A percentile compares a stretch with the other conserved stretches of the same genome.
Conservation (phyloP, 2,329 filamentous ascomycete genomes). For the Pseudogymnoascus sp. region DNA sequence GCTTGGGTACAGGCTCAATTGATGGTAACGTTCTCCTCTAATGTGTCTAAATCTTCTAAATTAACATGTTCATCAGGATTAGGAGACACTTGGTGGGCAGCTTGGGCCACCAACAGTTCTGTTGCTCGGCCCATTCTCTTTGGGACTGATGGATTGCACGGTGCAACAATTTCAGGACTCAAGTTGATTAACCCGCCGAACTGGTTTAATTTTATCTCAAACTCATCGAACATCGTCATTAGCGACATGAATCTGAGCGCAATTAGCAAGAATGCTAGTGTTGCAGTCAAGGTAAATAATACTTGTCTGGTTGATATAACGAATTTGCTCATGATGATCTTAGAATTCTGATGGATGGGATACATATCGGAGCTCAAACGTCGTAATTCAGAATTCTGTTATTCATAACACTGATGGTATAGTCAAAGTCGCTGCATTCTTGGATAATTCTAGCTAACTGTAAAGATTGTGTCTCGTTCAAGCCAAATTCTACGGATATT, state of each 20-base stretch:
- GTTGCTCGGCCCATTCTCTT: slow-evolving; percentile 48
- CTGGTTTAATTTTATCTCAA: slow-evolving; percentile 42
- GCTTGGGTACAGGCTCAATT: slow-evolving; percentile 40
- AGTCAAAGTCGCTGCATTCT: slow-evolving; percentile 20
- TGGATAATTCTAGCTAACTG: slow-evolving; percentile 14
- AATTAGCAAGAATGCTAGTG: slow-evolving; percentile 37
- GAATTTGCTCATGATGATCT: slow-evolving; percentile 30
- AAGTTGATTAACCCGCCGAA: slow-evolving; percentile 49
- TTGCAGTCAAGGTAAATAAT: slow-evolving; percentile 41
- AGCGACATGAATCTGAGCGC: slow-evolving; percentile 44
- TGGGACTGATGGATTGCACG: slow-evolving; percentile 42
- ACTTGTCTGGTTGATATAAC: slow-evolving; percentile 27
- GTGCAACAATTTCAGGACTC: slow-evolving; percentile 42
- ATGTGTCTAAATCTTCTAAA: slow-evolving; percentile 36
- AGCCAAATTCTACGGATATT: slow-evolving; percentile 52
- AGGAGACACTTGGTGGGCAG: slow-evolving; percentile 35
- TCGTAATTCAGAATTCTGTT: slow-evolving; percentile 57
- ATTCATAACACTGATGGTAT: slow-evolving; percentile 49
- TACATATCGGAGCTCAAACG: slow-evolving; percentile 49
- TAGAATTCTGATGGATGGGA: slow-evolving; percentile 56
- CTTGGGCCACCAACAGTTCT: slow-evolving; percentile 41
- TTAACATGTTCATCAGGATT: neutral
- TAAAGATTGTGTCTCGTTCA: slow-evolving; percentile 52
- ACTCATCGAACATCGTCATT: slow-evolving; percentile 45
- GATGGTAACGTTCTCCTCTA: slow-evolving; percentile 44